phyloP scores from a whole-genome alignment of 2,329 filamentous ascomycete genomes.

The Diplodia mutila region DNA sequence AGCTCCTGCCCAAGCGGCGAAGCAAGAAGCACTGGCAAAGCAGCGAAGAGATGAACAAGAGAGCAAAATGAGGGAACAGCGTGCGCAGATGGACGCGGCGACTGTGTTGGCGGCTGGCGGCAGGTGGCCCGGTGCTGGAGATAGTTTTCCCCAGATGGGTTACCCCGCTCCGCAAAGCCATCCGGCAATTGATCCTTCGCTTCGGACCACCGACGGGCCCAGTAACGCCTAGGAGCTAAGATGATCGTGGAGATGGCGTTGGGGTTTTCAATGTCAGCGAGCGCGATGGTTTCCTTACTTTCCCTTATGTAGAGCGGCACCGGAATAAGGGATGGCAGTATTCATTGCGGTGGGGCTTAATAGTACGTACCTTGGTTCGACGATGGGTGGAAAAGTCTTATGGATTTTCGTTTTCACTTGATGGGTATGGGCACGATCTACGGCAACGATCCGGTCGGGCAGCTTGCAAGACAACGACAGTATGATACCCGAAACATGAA shows the following conservation, averaged over 20 bases:
- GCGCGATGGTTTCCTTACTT: background rate
- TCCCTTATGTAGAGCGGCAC: background rate
- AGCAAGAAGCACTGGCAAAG: conserved; percentile 25
- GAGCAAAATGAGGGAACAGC: conserved; percentile 12
- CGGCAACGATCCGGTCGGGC: background rate
- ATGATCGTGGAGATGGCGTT: background rate
- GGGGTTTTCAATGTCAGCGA: background rate
- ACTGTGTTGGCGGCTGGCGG: conserved; percentile 17
- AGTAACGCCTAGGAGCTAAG: background rate
- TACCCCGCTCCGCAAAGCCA: conserved; percentile 9
- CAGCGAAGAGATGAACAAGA: conserved; percentile 25
- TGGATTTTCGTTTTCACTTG: background rate
- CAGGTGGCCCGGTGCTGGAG: conserved; percentile 15
- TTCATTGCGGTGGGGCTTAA: conserved; percentile 1
- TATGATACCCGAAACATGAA: conserved; percentile 25
- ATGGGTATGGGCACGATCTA: background rate
- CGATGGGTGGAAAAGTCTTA: background rate
- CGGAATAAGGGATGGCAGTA: background rate
- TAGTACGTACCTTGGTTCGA: conserved; percentile 14
- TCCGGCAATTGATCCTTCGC: conserved; percentile 19
- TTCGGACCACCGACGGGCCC: conserved; percentile 7
- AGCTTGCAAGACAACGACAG: conserved; percentile 19
- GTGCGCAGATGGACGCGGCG: conserved; percentile 24
- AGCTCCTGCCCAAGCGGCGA: conserved; percentile 65
- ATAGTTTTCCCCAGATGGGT: conserved; percentile 11